A percentile compares a stretch with the other conserved stretches of the same genome.
phyloP scores from a whole-genome alignment of 352 stramenopile species.

The Phytopythium mirpurense region DNA sequence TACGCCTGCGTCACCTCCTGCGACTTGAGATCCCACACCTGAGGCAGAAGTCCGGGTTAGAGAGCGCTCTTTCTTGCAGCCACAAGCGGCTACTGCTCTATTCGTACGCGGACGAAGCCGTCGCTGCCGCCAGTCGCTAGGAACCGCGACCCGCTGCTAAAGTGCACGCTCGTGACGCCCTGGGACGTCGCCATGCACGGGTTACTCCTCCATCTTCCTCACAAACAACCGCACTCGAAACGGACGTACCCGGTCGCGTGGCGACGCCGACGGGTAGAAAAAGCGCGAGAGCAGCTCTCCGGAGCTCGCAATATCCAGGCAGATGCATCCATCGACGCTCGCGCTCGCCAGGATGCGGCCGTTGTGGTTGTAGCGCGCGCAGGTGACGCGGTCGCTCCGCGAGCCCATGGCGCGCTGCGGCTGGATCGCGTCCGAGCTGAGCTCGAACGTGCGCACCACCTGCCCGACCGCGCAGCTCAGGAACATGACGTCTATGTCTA shows the following conservation, averaged over 20 bases:
- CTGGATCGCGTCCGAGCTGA: slow-evolving; percentile 43
- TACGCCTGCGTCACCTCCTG: slow-evolving; percentile 67
- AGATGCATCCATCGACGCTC: slow-evolving; percentile 55
- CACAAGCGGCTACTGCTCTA: neutral
- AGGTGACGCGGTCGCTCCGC: slow-evolving; percentile 51
- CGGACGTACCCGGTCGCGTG: slow-evolving; percentile 27
- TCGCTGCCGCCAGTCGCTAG: slow-evolving; percentile 53
- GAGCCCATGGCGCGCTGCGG: slow-evolving; percentile 37
- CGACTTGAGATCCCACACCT: slow-evolving; percentile 75
- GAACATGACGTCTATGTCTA: slow-evolving; percentile 22
- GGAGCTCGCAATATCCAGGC: slow-evolving; percentile 42
- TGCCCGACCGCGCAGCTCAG: slow-evolving; percentile 52
- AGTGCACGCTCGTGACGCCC: slow-evolving; percentile 58
- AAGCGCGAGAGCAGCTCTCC: slow-evolving; percentile 61
- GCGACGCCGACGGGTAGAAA: slow-evolving; percentile 41
- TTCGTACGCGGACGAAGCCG: slow-evolving; percentile 38
- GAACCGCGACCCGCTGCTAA: slow-evolving; percentile 68
- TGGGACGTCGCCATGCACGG: slow-evolving; percentile 8
- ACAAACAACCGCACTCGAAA: too few species aligned
- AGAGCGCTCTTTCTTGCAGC: neutral
- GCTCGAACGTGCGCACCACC: slow-evolving; percentile 54
- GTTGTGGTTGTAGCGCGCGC: slow-evolving; percentile 66
- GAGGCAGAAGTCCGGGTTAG: neutral
- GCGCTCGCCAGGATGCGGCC: slow-evolving; percentile 63
- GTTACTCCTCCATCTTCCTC: too few species aligned